A percentile compares a stretch with the other conserved stretches of the same genome.
Evolutionary conservation across 73 alveolate species (phyloP).

Genomic region (Effrenium voratum): DNA sequence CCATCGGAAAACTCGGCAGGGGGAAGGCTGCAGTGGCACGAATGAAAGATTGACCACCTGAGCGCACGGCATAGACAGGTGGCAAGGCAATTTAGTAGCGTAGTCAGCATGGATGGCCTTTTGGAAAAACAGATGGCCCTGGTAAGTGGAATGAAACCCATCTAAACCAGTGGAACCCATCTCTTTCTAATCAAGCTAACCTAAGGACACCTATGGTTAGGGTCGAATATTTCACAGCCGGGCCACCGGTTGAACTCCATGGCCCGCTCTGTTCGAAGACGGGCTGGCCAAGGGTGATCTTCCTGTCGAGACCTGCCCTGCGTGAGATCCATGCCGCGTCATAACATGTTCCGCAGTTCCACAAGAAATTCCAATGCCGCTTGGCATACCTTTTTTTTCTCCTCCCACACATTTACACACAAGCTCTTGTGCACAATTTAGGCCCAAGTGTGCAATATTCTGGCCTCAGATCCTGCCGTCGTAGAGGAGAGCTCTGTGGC

Average conservation of each 20-base stretch:
- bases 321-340: no score
- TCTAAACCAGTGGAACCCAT: no score
- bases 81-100: background rate
- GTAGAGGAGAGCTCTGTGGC: slow-evolving; percentile 66
- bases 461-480: slow-evolving; percentile 65
- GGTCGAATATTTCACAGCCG: no score
- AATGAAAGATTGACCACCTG: slow-evolving; percentile 67
- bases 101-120: no score
- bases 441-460: background rate
- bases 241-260: background rate
- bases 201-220: no score
- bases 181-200: no score
- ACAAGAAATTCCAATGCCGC: background rate
- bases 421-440: no score
- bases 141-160: no score
- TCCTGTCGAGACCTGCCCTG: background rate
- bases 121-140: no score
- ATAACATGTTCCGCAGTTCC: background rate
- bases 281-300: slow-evolving; percentile 11
- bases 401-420: background rate
- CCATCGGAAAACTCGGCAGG: slow-evolving; percentile 35
- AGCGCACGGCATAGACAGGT: no score
- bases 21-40: slow-evolving; percentile 81
- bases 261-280: background rate
- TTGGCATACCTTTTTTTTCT: background rate